Evolutionary conservation across 2,329 filamentous ascomycete genomes (phyloP).

Genomic region (Monosporascus ibericus): DNA sequence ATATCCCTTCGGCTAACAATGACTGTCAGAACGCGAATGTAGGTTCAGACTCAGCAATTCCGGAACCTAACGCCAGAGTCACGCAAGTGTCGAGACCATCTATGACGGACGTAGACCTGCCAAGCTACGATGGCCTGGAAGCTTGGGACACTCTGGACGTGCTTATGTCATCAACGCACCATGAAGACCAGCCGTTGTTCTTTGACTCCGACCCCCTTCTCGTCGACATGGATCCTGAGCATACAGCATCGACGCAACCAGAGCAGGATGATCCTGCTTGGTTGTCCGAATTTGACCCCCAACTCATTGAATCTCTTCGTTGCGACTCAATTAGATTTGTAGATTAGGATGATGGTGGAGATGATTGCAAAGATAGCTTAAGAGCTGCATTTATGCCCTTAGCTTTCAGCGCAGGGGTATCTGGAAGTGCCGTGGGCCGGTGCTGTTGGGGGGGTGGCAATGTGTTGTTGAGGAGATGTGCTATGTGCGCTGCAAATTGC

Average conservation of each 20-base stretch:
- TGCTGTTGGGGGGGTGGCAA: not conserved
- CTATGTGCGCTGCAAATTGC: not conserved
- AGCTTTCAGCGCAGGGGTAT: no score
- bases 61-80: no score
- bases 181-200: not conserved
- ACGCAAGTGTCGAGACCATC: not conserved
- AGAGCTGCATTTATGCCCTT: no score
- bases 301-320: not conserved
- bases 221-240: not conserved
- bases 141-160: not conserved
- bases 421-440: no score
- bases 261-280: not conserved
- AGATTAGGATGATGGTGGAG: not conserved
- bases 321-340: not conserved
- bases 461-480: not conserved
- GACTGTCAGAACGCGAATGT: not conserved
- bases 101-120: not conserved
- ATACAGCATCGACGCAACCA: not conserved
- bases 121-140: not conserved
- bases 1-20: conserved; percentile 8
- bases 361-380: no score
- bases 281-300: not conserved
- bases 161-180: not conserved
- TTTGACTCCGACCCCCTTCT: not conserved
- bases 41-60: not conserved